Conservation (phyloP, 2,329 filamentous ascomycete species). For the Aspergillus tanneri region DNA sequence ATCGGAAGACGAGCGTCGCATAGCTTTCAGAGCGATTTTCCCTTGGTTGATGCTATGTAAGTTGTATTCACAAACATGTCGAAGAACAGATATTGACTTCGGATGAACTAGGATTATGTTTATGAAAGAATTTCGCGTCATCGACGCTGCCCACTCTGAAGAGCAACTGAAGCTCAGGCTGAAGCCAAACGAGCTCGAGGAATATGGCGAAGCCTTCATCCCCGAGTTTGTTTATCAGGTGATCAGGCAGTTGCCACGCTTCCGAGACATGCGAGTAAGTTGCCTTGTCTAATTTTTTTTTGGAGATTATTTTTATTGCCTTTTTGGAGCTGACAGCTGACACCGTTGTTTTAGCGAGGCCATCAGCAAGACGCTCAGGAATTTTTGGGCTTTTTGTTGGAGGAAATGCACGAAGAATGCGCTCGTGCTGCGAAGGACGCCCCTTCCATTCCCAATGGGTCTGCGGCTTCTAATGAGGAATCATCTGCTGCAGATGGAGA, state of each 20-base stretch:
- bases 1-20: slow-evolving; percentile 79
- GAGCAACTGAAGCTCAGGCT: slow-evolving; percentile 72
- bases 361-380: slow-evolving; percentile 98
- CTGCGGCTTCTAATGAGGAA: slow-evolving; percentile 37
- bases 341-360: slow-evolving; percentile 61
- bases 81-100: slow-evolving; percentile 11
- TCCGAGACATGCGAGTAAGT: slow-evolving; percentile 85
- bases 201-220: slow-evolving; percentile 86
- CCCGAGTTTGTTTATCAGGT: slow-evolving; percentile 95
- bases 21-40: slow-evolving; percentile 93
- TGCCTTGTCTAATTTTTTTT: not conserved
- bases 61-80: slow-evolving; percentile 35
- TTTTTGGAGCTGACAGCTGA: too few relatives aligned
- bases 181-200: slow-evolving; percentile 80
- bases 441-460: slow-evolving; percentile 44
- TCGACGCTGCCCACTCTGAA: slow-evolving; percentile 72
- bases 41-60: slow-evolving; percentile 89
- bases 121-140: slow-evolving; percentile 84
- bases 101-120: slow-evolving; percentile 75
- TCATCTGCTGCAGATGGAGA: slow-evolving; percentile 35
- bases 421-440: slow-evolving; percentile 67
- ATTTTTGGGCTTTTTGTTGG: slow-evolving; percentile 88
- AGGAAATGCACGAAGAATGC: slow-evolving; percentile 92
- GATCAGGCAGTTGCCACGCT: slow-evolving; percentile 80
- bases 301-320: not conserved